phyloP scores from a whole-genome alignment of 2,329 filamentous ascomycete species.

The Sclerotinia sclerotiorum region DNA sequence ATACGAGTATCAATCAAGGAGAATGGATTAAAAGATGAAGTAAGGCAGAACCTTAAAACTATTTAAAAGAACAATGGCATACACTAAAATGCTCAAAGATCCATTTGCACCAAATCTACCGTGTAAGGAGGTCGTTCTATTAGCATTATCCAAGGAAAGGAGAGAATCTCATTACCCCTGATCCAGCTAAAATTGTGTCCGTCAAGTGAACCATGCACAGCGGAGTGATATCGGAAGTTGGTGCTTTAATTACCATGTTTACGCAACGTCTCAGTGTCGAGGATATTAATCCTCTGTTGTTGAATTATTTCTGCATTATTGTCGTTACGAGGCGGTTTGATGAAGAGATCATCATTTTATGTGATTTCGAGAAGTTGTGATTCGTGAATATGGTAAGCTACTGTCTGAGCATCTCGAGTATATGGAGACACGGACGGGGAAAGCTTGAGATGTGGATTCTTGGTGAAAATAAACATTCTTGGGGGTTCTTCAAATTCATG shows the following conservation, averaged over 20 bases:
- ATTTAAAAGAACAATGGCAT: not conserved
- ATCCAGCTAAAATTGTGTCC: not conserved
- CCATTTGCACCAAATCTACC: not conserved
- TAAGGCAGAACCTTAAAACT: not conserved
- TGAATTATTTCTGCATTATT: not conserved
- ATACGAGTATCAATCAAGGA: not conserved
- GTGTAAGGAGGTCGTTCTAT: not conserved
- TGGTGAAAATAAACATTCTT: not conserved
- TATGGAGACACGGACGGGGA: constrained; percentile 8
- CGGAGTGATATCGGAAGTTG: constrained; percentile 4
- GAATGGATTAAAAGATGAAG: not conserved
- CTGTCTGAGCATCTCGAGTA: not conserved
- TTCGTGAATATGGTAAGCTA: not conserved
- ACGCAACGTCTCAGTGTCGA: not conserved
- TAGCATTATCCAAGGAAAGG: not conserved
- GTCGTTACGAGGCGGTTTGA: not conserved
- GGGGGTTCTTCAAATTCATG: constrained; percentile 8
- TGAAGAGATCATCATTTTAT: not conserved
- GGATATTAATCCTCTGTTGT: not conserved
- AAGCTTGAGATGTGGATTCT: constrained; percentile 9
- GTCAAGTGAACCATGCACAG: not conserved
- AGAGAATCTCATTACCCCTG: constrained; percentile 10
- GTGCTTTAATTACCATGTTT: constrained; percentile 17
- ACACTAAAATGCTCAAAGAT: not conserved
- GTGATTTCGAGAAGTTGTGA: not conserved